A percentile compares a stretch with the other conserved stretches of the same genome.
Conservation (phyloP, 2,329 filamentous ascomycete species). For the Pseudogymnoascus sp. region DNA sequence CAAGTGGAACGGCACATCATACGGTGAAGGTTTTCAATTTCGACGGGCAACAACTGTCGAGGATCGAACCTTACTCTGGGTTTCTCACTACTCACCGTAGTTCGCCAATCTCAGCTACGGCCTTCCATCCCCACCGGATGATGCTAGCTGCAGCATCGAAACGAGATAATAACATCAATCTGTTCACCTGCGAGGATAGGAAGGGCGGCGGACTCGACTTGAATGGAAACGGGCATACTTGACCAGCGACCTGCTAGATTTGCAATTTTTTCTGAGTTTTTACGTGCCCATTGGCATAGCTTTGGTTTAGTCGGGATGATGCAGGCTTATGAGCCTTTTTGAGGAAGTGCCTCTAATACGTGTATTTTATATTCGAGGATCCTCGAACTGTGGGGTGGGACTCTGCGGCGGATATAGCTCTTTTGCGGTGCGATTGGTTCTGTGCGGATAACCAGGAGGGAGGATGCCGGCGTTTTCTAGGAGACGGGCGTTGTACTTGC, state of each 20-base stretch:
- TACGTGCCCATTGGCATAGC: background rate
- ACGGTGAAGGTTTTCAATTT: conserved; percentile 90
- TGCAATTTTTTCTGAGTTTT: conserved; percentile 2
- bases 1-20: conserved; percentile 79
- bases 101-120: conserved; percentile 76
- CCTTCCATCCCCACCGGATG: conserved; percentile 92
- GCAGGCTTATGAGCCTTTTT: background rate
- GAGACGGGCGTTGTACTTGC: conserved; percentile 8
- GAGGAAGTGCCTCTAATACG: background rate
- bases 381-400: background rate
- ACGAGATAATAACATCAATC: conserved; percentile 83
- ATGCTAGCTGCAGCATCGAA: conserved; percentile 81
- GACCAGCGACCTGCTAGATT: conserved; percentile 2
- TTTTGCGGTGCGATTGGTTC: background rate
- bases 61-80: conserved; percentile 81
- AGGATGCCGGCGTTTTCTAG: background rate
- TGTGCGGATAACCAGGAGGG: conserved; percentile 2
- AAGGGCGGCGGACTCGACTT: conserved; percentile 18
- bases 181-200: conserved; percentile 64
- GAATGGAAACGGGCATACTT: conserved; percentile 5
- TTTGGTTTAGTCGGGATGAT: conserved; percentile 5
- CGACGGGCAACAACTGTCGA: conserved; percentile 69
- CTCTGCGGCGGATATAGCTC: background rate
- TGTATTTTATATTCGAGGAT: conserved; percentile 6
- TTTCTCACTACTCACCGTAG: conserved; percentile 76